phyloP scores from a whole-genome alignment of 169 alveolate genomes.

The Sarcocystis neurona region DNA sequence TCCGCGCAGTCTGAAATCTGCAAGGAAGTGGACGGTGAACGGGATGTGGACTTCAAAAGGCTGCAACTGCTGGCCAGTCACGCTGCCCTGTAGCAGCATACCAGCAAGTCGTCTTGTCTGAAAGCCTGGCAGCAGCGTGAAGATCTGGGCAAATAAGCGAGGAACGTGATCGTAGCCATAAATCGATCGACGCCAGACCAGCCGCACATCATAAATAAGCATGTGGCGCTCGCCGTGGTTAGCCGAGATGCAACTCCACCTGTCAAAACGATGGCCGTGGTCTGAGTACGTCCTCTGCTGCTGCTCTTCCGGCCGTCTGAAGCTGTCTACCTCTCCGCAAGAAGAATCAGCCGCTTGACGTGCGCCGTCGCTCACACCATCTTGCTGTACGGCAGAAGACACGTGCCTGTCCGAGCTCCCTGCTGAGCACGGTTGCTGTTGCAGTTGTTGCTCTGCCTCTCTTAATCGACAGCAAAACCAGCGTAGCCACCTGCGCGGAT shows the following conservation, averaged over 20 bases:
- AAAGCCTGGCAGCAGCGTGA: constrained; percentile 28
- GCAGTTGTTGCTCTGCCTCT: constrained; percentile 40
- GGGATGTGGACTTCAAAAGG: constrained; percentile 61
- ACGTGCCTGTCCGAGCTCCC: no score
- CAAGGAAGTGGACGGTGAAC: constrained; percentile 24
- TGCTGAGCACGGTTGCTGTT: no score
- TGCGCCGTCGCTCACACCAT: no score
- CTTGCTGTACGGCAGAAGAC: no score
- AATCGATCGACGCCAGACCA: constrained; percentile 43
- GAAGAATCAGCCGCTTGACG: no score
- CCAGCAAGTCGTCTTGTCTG: constrained; percentile 52
- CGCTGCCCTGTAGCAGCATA: constrained; percentile 46
- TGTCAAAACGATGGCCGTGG: neutral
- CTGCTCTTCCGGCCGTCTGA: no score
- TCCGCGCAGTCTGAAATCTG: constrained; percentile 52
- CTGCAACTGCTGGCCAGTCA: constrained; percentile 58
- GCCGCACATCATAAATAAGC: constrained; percentile 39
- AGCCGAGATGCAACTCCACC: neutral
- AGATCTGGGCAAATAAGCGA: constrained; percentile 41
- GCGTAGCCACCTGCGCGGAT: constrained; percentile 36
- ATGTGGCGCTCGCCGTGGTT: neutral
- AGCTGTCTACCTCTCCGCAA: no score
- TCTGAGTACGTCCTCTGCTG: neutral
- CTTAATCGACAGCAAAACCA: constrained; percentile 37
- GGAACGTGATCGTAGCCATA: constrained; percentile 57